Conservation (phyloP, 768 basidiomycete species). For the Podaxis sp. region DNA sequence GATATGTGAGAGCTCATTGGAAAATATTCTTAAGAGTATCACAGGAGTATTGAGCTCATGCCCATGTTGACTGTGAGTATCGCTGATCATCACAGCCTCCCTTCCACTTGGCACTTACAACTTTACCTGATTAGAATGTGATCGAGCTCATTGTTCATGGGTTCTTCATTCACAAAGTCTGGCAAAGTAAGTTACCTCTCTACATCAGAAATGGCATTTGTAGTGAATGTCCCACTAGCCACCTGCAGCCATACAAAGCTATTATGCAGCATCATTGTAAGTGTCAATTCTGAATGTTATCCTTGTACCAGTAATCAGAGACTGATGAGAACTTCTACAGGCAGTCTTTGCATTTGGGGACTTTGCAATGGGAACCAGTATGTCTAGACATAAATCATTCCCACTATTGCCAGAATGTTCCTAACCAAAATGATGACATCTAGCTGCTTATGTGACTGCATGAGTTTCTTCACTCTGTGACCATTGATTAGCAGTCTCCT, state of each 20-base stretch:
- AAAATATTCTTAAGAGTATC: neutral
- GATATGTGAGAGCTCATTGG: neutral
- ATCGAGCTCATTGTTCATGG: constrained; percentile 8
- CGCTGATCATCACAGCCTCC: neutral
- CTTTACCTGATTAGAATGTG: neutral
- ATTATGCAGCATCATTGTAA: constrained; percentile 3
- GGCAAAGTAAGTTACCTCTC: neutral
- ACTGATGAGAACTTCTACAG: neutral
- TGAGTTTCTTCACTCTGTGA: neutral
- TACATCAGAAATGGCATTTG: neutral
- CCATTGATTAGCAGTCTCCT: neutral
- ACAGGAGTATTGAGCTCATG: constrained; percentile 12
- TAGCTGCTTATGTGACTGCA: constrained; percentile 8
- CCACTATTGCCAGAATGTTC: neutral
- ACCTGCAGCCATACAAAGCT: neutral
- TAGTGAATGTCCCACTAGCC: neutral
- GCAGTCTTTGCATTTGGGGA: constrained; percentile 7
- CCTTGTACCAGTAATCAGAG: no score
- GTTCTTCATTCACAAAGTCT: constrained; percentile 12
- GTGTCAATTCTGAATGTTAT: neutral
- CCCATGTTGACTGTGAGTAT: constrained; percentile 9
- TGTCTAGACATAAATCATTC: neutral
- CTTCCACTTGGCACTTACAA: neutral
- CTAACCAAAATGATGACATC: neutral
- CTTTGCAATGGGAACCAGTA: constrained; percentile 10